Conservation (phyloP, 805 yeast species). For the Kluyveromyces siamensis region DNA sequence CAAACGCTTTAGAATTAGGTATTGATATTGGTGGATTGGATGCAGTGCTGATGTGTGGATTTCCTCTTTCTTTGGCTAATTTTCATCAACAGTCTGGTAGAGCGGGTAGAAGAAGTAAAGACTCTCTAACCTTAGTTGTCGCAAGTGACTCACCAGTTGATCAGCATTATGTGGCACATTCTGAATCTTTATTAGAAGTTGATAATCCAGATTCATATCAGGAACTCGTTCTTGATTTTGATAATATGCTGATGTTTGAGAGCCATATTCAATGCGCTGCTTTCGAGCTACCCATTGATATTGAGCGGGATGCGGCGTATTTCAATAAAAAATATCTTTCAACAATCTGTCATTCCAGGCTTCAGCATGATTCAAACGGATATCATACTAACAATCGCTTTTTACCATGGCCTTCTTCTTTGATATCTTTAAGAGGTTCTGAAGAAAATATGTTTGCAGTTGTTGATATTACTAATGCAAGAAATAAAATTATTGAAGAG, state of each 20-base stretch:
- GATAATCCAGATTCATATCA: constrained; percentile 48
- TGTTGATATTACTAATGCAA: constrained; percentile 73
- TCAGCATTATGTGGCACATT: constrained; percentile 65
- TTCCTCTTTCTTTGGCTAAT: constrained; percentile 79
- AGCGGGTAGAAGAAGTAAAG: constrained; percentile 84
- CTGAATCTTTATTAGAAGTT: constrained; percentile 21
- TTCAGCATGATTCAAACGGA: constrained; percentile 35
- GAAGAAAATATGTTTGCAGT: constrained; percentile 82
- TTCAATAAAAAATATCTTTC: constrained; percentile 32
- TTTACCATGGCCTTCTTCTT: constrained; percentile 73
- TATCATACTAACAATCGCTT: constrained; percentile 50
- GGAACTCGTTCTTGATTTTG: constrained; percentile 51
- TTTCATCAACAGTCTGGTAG: constrained; percentile 95
- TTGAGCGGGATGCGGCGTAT: constrained; percentile 45
- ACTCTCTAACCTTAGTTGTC: constrained; percentile 76
- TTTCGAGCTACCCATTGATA: constrained; percentile 61
- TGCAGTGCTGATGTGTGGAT: constrained; percentile 87
- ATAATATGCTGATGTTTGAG: constrained; percentile 55
- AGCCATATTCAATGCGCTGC: constrained; percentile 94
- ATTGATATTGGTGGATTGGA: constrained; percentile 91
- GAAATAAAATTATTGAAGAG: constrained; percentile 76
- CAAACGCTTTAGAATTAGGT: constrained; percentile 93
- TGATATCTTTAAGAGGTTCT: constrained; percentile 72
- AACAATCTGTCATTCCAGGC: constrained; percentile 32
- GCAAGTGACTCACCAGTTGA: constrained; percentile 81